Base-by-base conservation (phyloP, 163 green algal species). In the Chlamydomonas reinhardtii region DNA sequence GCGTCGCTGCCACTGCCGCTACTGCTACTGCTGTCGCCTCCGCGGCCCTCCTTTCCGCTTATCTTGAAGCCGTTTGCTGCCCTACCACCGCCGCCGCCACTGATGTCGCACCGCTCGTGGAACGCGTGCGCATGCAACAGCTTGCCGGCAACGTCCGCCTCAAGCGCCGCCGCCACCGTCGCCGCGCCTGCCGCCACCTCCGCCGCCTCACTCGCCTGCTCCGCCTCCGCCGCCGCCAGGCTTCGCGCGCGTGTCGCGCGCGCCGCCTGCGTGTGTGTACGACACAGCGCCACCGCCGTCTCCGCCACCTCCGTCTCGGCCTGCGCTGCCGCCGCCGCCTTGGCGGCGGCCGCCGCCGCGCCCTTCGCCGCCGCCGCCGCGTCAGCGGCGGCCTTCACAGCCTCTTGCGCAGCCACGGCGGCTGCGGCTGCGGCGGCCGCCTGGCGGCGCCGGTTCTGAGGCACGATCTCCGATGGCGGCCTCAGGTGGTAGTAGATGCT, bases 401-500 rank as follows among this genome's bases (percentile, higher is more conserved):
- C 76, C 15, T 31, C 17, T 16, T 12, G 15, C 5, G 37, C 37
- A 14, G 76, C 76, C 4, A 48, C 27, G 62, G 16, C 17, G 37
- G 76, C 76, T 2, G 62, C 62, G 78, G 78, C 48, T 52, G 68
- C 5, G 31, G 78, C 78, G 31, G 68, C 70, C 35, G 15, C 34
- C 14, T 73, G 54, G 70, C 56, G 80, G 70, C 80, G 69, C 25
- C 11, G 80, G 5, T 8, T 56, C 52, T 86, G 79, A 16, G 69
- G n/a, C 25, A 54, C 69, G 15, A 2, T 62, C 34, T 62, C 39
- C 0, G 25, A 78, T 37, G 54, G 54, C 27, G 34, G 31, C 4
- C 71, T 37, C 19, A 80, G 37, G 80, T 86, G 80, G 70, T 74
- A 73, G 72, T 92, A 92, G 62, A 92, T 73, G 35, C 88, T 91